Conservation (phyloP, 805 yeast species). For the Metschnikowia bowlesiae region DNA sequence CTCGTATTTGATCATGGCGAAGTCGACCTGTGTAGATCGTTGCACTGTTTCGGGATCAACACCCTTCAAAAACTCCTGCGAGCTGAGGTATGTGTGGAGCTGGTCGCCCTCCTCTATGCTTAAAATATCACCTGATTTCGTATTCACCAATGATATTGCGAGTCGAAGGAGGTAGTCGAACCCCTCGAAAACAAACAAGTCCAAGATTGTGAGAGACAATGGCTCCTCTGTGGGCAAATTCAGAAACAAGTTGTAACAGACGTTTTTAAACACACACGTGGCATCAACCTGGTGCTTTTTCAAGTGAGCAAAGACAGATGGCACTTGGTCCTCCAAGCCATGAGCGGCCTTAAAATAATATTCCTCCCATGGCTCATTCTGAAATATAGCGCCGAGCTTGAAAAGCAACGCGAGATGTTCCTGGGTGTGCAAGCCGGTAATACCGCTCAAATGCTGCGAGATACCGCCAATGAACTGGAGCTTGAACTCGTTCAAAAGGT, state of each 20-base stretch:
- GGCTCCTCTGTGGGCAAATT: not conserved
- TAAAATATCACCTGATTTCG: slow-evolving; percentile 15
- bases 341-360: slow-evolving; percentile 33
- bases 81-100: slow-evolving; percentile 6
- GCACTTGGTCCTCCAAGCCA: slow-evolving; percentile 31
- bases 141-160: slow-evolving; percentile 21
- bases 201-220: slow-evolving; percentile 20
- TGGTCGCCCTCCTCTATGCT: slow-evolving; percentile 23
- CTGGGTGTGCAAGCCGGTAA: slow-evolving; percentile 21
- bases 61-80: slow-evolving; percentile 1
- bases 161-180: slow-evolving; percentile 31
- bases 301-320: slow-evolving; percentile 28
- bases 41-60: slow-evolving; percentile 3
- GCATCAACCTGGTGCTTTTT: slow-evolving; percentile 35
- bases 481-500: slow-evolving; percentile 9
- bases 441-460: slow-evolving; percentile 15
- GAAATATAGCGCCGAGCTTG: slow-evolving; percentile 28
- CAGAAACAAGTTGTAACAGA: slow-evolving; percentile 20
- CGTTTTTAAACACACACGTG: slow-evolving; percentile 16
- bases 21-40: slow-evolving; percentile 5
- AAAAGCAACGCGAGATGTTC: slow-evolving; percentile 33
- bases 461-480: slow-evolving; percentile 21
- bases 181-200: slow-evolving; percentile 39
- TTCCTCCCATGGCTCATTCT: slow-evolving; percentile 22
- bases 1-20: slow-evolving; percentile 15